Percentiles rank a stretch among this genome's conserved stretches.
Conservation (phyloP, 164 flowering plant genomes). For the Chloranthus sessilifolius region DNA sequence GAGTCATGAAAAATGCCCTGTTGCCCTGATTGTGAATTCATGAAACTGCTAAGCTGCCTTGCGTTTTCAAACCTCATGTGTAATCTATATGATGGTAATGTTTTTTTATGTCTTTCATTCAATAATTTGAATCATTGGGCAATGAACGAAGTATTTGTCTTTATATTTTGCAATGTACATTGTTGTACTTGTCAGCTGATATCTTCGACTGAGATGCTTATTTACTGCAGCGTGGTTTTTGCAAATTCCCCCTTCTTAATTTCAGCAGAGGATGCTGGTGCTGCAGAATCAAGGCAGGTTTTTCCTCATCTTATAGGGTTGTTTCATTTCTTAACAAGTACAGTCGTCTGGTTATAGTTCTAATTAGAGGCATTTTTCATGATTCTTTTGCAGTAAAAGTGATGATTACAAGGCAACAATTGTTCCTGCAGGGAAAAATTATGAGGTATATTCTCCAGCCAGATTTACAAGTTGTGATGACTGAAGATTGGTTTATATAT, state of each 20-base stretch:
- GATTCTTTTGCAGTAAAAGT: slow-evolving; percentile 35
- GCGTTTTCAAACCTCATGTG: too few species aligned
- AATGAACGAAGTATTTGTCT: too few species aligned
- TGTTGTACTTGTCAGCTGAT: neutral
- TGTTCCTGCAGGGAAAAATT: slow-evolving; percentile 73
- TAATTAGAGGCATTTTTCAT: neutral
- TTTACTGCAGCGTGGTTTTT: slow-evolving; percentile 64
- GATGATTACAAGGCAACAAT: slow-evolving; percentile 75
- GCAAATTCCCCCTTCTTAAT: slow-evolving; percentile 92
- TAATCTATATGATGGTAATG: too few species aligned
- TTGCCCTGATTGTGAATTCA: too few species aligned
- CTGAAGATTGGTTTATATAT: neutral
- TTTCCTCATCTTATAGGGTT: neutral
- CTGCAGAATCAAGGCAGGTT: slow-evolving; percentile 46
- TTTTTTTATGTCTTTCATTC: too few species aligned
- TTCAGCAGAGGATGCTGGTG: slow-evolving; percentile 77
- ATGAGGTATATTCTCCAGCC: slow-evolving; percentile 54
- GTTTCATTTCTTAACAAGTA: too few species aligned
- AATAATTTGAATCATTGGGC: too few species aligned
- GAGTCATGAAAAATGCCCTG: too few species aligned
- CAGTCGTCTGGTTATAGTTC: too few species aligned
- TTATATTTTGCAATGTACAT: too few species aligned
- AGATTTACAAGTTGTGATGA: neutral
- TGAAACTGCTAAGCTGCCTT: too few species aligned
- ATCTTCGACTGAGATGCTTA: neutral